Conservation (phyloP, 2,329 filamentous ascomycete genomes). For the Pseudocercospora eumusae region DNA sequence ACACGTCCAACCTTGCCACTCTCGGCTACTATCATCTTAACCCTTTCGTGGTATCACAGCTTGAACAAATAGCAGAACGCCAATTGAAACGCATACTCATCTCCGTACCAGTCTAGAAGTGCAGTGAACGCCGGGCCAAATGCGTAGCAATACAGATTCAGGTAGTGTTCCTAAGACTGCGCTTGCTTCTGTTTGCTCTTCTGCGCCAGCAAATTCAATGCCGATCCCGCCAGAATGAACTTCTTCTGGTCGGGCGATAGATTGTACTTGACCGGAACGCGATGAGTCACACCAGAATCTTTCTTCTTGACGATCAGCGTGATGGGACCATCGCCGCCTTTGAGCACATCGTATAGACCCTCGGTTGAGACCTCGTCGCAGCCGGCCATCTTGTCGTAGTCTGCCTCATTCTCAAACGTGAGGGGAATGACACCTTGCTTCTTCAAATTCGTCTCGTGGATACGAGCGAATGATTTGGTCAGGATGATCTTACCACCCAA, state of each 20-base stretch:
- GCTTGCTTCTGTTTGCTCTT: conserved; percentile 46
- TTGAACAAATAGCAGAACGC: not conserved
- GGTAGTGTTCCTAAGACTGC: not conserved
- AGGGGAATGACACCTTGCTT: conserved; percentile 96
- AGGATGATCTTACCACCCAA: conserved; percentile 82
- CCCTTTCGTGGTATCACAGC: not conserved
- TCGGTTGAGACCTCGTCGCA: conserved; percentile 82
- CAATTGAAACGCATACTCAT: not conserved
- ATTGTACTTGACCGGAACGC: conserved; percentile 80
- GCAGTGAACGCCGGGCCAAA: not conserved
- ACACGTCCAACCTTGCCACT: not conserved
- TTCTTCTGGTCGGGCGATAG: conserved; percentile 86
- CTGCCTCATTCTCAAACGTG: conserved; percentile 82
- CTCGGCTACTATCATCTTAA: not conserved
- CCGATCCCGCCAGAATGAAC: conserved; percentile 91
- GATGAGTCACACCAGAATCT: conserved; percentile 61
- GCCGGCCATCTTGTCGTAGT: conserved; percentile 81
- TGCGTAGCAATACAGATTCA: not conserved
- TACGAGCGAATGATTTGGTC: conserved; percentile 83
- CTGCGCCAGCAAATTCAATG: conserved; percentile 80
- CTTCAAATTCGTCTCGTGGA: conserved; percentile 95
- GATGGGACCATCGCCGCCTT: conserved; percentile 75
- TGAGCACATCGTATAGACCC: conserved; percentile 79
- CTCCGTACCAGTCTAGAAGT: not conserved
- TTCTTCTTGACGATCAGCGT: conserved; percentile 56